Evolutionary conservation across 2,329 filamentous ascomycete genomes (phyloP), one percentile per base, ranked within the genome.

Genomic region (Trichoderma asperellum): DNA sequence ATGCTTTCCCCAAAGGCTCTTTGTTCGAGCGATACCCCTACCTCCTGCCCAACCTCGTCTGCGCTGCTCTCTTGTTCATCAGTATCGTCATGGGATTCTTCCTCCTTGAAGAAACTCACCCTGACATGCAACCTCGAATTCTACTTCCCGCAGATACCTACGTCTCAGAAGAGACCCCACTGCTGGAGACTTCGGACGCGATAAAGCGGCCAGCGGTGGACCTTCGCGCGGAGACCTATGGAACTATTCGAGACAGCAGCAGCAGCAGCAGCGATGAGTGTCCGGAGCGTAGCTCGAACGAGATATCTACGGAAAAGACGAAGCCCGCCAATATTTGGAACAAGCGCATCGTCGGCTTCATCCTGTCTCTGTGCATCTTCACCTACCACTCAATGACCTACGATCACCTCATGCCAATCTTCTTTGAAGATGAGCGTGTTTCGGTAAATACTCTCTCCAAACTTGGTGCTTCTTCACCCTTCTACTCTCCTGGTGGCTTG

Each of bases 301-400:
- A 72, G 24, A 72, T 71, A 59, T 75, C 71, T 29, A 74, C 74
- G 59, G 72, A 74, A 35, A 78, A 83, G 71, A 81, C 80, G 73
- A 74, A 73, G 5, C 78, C 76, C 69, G 72, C 72, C 68, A 83
- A 76, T 74, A 83, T 87, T 70, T 87, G 85, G 79, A 84, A 82
- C 78, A 84, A 84, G 79, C 87, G 87, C 52, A 89, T 97, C 70
- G 83, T 92, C 73, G 89, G 92, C 79, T 87, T 97, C 65, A 89
- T 96, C 49, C 76, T 93, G n/a, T 91, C 94, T 1, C 82, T 97
- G 59, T 92, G 91, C 56, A 92, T 97, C 72, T 97, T 97, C 81
- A 96, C 93, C 5, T 97, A 97, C 78, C 94, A 97, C 80, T 93
- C 91, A 47, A 97, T 97, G 94, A 94, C 92, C 0, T 97, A 93